phyloP scores from a whole-genome alignment of 2,329 filamentous ascomycete species.

The Colletotrichum caudatum region DNA sequence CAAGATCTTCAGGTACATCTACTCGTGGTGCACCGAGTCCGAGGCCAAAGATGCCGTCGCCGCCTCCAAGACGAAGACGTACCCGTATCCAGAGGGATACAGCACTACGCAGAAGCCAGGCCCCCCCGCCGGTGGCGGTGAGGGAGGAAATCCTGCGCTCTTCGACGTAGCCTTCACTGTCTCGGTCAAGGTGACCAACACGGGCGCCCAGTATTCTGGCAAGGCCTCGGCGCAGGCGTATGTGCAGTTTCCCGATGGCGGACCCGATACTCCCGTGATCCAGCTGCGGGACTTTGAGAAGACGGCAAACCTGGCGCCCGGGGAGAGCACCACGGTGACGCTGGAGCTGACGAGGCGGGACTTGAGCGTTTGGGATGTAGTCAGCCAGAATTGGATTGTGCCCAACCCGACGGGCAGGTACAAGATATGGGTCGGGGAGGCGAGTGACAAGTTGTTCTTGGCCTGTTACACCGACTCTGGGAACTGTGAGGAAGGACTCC shows the following conservation, averaged over 20 bases:
- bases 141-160: conserved; percentile 76
- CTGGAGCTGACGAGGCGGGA: conserved; percentile 75
- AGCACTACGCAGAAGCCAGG: conserved; percentile 58
- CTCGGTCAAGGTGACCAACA: conserved; percentile 64
- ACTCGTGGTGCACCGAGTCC: conserved; percentile 69
- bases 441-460: conserved; percentile 49
- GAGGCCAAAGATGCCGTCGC: conserved; percentile 57
- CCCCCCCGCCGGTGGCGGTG: conserved; percentile 74
- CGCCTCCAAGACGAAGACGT: conserved; percentile 52
- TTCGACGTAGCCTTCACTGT: conserved; percentile 63
- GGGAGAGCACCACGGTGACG: conserved; percentile 64
- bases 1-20: conserved; percentile 74
- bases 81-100: conserved; percentile 76
- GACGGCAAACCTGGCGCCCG: conserved; percentile 64
- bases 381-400: conserved; percentile 75
- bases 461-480: conserved; percentile 41
- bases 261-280: conserved; percentile 72
- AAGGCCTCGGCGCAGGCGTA: conserved; percentile 62
- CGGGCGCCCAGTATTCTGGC: conserved; percentile 57
- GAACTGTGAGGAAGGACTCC: conserved; percentile 31
- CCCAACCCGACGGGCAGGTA: conserved; percentile 53
- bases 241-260: conserved; percentile 55
- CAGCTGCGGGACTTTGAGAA: conserved; percentile 83
- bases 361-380: conserved; percentile 78
- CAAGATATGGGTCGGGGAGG: conserved; percentile 55